phyloP scores from a whole-genome alignment of 106 monocot species.

The Dendrobium chrysotoxum region DNA sequence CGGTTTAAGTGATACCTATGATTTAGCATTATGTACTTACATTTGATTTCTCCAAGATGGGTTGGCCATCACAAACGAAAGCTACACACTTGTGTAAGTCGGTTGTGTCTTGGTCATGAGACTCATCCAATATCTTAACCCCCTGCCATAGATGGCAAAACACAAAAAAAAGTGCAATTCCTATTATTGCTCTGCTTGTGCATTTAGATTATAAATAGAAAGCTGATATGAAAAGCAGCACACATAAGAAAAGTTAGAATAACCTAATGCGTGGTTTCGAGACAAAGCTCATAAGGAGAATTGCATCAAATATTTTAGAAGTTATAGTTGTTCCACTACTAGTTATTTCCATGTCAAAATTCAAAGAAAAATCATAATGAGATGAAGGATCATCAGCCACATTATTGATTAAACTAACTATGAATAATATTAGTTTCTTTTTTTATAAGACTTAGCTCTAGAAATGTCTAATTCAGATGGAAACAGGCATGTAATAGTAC shows the following conservation, averaged over 20 bases:
- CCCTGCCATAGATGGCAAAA: conserved; percentile 36
- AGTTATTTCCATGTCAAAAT: neutral
- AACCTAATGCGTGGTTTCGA: neutral
- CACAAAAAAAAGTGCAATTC: neutral
- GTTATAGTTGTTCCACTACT: too few relatives aligned
- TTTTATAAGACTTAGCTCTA: neutral
- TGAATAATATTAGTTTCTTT: neutral
- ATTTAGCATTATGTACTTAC: conserved; percentile 32
- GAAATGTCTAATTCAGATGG: neutral
- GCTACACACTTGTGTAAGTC: conserved; percentile 85
- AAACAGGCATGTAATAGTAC: neutral
- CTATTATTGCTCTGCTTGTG: neutral
- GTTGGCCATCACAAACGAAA: conserved; percentile 31
- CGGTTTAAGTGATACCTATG: neutral
- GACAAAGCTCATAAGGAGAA: too few relatives aligned
- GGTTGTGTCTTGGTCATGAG: conserved; percentile 91
- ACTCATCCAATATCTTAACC: conserved; percentile 63
- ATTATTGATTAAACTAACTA: neutral
- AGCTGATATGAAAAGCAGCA: neutral
- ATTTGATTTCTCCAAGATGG: conserved; percentile 51
- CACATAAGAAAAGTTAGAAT: neutral
- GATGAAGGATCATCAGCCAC: neutral
- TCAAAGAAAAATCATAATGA: neutral
- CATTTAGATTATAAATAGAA: neutral
- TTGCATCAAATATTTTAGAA: too few relatives aligned